A percentile compares a stretch with the other conserved stretches of the same genome.
These are phyloP conservation scores for Crithidia bombi DNA, from an alignment of 208 protist genomes.

Conservation along the genomic window DNA sequence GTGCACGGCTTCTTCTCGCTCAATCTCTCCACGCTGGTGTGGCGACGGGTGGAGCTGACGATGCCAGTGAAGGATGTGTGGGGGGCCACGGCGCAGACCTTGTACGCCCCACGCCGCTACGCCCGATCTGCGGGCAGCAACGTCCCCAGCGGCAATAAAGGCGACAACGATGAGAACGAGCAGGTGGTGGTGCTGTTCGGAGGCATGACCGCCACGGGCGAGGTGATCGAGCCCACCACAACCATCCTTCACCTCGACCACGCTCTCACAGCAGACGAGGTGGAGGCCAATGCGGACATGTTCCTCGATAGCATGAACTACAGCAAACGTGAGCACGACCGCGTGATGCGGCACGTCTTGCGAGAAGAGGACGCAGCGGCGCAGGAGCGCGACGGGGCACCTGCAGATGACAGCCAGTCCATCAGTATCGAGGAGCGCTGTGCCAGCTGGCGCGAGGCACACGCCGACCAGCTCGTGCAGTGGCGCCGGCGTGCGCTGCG, in stretches of 20 bases:
- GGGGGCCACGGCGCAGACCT: slow-evolving; percentile 53
- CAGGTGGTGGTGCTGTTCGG: slow-evolving; percentile 78
- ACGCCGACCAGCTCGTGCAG: slow-evolving; percentile 12
- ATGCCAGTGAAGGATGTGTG: slow-evolving; percentile 35
- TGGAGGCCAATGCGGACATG: slow-evolving; percentile 13
- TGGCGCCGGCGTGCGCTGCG: slow-evolving; percentile 27
- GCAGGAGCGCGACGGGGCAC: background rate
- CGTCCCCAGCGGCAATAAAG: background rate
- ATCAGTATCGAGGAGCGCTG: slow-evolving; percentile 16
- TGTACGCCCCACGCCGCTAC: slow-evolving; percentile 35
- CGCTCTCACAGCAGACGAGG: slow-evolving; percentile 31
- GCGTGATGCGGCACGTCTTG: slow-evolving; percentile 11
- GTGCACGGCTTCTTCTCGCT: slow-evolving; percentile 38
- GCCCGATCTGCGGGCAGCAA: too few relatives aligned
- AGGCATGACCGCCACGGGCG: slow-evolving; percentile 45
- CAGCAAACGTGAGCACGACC: slow-evolving; percentile 2
- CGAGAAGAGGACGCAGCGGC: background rate
- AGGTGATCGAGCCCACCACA: slow-evolving; percentile 39
- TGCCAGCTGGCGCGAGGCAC: slow-evolving; percentile 10
- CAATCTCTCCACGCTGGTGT: slow-evolving; percentile 40
- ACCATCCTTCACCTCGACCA: slow-evolving; percentile 50
- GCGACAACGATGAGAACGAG: slow-evolving; percentile 26
- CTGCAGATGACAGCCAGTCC: background rate
- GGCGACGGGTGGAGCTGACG: slow-evolving; percentile 36
- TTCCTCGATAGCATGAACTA: slow-evolving; percentile 37